These are phyloP conservation scores for Diaporthe eres DNA, from an alignment of 2,329 filamentous ascomycete genomes.

Conservation along the genomic window DNA sequence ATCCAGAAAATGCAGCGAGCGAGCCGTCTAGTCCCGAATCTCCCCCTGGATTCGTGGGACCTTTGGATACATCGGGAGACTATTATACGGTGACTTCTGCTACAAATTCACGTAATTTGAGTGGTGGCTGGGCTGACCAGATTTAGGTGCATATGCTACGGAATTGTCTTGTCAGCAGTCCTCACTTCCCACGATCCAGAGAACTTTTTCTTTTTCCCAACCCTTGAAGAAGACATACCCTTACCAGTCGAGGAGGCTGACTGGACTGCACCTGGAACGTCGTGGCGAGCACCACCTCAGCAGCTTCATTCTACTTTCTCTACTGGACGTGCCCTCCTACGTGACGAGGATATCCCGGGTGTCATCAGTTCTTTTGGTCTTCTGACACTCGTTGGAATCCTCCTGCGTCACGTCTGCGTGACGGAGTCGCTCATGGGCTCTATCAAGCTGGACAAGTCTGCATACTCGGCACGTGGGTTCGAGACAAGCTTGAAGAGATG, in stretches of 20 bases:
- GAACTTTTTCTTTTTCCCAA: neutral
- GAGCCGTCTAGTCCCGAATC: neutral
- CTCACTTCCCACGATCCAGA: neutral
- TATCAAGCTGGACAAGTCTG: neutral
- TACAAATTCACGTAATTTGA: neutral
- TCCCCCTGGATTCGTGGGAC: neutral
- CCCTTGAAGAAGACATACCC: constrained; percentile 4
- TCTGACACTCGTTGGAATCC: neutral
- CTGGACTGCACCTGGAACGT: neutral
- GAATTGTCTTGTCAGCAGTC: neutral
- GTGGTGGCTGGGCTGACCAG: neutral
- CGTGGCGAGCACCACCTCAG: constrained; percentile 2
- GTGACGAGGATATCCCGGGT: neutral
- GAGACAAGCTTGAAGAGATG: neutral
- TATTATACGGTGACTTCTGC: neutral
- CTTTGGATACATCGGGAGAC: neutral
- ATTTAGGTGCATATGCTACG: neutral
- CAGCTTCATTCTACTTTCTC: constrained; percentile 4
- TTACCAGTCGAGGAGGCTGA: neutral
- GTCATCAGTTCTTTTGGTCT: constrained; percentile 1
- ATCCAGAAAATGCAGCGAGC: constrained; percentile 3
- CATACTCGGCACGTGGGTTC: constrained; percentile 1
- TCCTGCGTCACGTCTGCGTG: constrained; percentile 1
- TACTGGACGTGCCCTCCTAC: neutral
- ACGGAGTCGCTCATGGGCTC: neutral